Evolutionary conservation across 148 eudicot species (phyloP).

Genomic region (Fagopyrum tataricum): DNA sequence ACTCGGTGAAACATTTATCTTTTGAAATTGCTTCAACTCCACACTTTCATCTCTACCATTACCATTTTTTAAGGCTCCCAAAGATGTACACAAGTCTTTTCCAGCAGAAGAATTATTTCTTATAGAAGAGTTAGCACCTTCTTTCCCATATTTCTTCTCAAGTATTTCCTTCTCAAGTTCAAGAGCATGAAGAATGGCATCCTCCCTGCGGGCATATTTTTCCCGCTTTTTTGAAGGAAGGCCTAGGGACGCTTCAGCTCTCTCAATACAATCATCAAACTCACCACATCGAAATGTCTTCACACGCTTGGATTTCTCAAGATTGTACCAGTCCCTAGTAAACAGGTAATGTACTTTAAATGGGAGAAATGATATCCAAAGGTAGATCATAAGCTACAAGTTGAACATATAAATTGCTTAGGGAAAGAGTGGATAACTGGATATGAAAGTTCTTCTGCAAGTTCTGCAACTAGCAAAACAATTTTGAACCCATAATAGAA

Average conservation of each 20-base stretch:
- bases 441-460: background rate
- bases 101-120: slow-evolving; percentile 26
- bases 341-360: slow-evolving; percentile 16
- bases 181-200: slow-evolving; percentile 96
- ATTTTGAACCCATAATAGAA: background rate
- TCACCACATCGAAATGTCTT: slow-evolving; percentile 97
- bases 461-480: background rate
- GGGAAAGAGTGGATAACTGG: background rate
- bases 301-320: slow-evolving; percentile 97
- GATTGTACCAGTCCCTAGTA: slow-evolving; percentile 94
- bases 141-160: slow-evolving; percentile 53
- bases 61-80: slow-evolving; percentile 32
- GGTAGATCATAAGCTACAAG: background rate
- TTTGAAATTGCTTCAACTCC: slow-evolving; percentile 28
- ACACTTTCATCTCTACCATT: slow-evolving; percentile 28
- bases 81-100: slow-evolving; percentile 31
- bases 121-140: slow-evolving; percentile 23
- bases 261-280: slow-evolving; percentile 90
- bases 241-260: slow-evolving; percentile 80
- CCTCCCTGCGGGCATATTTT: slow-evolving; percentile 95
- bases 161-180: slow-evolving; percentile 72
- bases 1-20: slow-evolving; percentile 23
- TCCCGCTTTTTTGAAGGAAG: slow-evolving; percentile 83
- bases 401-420: background rate
- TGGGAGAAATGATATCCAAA: slow-evolving; percentile 11